phyloP scores from a whole-genome alignment of 495 filamentous ascomycete genomes.

The Podospora anserina region DNA sequence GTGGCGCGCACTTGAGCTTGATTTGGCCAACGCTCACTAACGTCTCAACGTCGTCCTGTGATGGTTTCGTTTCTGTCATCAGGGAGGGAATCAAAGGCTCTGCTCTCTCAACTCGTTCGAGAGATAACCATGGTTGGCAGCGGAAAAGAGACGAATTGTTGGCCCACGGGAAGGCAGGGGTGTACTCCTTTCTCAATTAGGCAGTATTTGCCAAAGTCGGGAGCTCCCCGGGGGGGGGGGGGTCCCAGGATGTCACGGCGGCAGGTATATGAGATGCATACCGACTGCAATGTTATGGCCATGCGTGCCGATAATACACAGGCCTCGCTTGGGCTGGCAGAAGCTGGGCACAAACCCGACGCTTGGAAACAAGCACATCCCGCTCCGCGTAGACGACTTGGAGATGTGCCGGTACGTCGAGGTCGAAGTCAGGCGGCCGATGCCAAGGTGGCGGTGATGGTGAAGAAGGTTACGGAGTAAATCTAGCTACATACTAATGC shows the following conservation, averaged over 20 bases:
- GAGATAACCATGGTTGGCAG: neutral
- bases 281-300: neutral
- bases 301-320: neutral
- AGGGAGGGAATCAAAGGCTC: neutral
- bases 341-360: neutral
- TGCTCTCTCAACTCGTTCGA: neutral
- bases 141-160: neutral
- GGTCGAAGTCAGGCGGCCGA: neutral
- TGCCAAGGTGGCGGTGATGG: neutral
- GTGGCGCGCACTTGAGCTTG: conserved; percentile 2
- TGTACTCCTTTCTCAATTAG: conserved; percentile 4
- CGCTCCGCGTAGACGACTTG: conserved; percentile 12
- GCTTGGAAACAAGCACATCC: conserved; percentile 5
- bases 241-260: neutral
- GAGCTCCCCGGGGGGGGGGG: neutral
- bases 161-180: conserved; percentile 1
- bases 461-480: neutral
- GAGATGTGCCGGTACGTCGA: neutral
- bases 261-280: conserved; percentile 3
- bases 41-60: neutral
- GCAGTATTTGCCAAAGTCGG: conserved; percentile 10
- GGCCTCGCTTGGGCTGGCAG: neutral
- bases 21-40: neutral
- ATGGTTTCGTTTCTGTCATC: neutral
- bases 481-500: neutral